A percentile compares a stretch with the other conserved stretches of the same genome.
Conservation (phyloP, 805 yeast genomes). For the Wickerhamiella parazyma region DNA sequence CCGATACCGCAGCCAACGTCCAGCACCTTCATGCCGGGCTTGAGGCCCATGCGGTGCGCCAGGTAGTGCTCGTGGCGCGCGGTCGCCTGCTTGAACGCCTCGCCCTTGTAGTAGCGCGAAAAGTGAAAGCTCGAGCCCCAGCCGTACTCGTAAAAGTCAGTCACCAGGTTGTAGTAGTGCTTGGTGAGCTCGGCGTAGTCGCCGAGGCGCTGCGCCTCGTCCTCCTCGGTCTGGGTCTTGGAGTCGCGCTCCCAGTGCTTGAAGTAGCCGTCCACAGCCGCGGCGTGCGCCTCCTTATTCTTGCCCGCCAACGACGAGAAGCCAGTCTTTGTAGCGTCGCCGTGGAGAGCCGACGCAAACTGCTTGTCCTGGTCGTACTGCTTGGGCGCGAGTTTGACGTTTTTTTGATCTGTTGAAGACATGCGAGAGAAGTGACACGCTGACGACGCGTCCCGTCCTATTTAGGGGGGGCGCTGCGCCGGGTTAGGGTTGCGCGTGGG, state of each 20-base stretch:
- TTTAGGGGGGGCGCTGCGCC: no score
- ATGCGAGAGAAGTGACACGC: background rate
- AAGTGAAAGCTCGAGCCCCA: slow-evolving; percentile 99
- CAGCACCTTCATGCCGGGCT: slow-evolving; percentile 70
- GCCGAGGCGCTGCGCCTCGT: slow-evolving; percentile 41
- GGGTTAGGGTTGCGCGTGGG: no score
- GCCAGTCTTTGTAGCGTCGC: slow-evolving; percentile 59
- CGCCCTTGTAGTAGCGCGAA: slow-evolving; percentile 86
- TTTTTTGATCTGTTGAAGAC: slow-evolving; percentile 9
- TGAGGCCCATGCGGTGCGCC: slow-evolving; percentile 72
- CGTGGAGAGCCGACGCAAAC: slow-evolving; percentile 79
- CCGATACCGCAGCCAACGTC: slow-evolving; percentile 99
- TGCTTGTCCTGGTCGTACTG: slow-evolving; percentile 46
- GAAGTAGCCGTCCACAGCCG: slow-evolving; percentile 81
- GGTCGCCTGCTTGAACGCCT: slow-evolving; percentile 82
- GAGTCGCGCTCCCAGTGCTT: slow-evolving; percentile 87
- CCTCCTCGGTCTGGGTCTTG: slow-evolving; percentile 50
- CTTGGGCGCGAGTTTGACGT: slow-evolving; percentile 37
- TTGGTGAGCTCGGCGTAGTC: slow-evolving; percentile 87
- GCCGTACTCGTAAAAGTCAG: slow-evolving; percentile 97
- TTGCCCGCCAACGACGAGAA: slow-evolving; percentile 64
- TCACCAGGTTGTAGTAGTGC: slow-evolving; percentile 91
- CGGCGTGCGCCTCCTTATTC: slow-evolving; percentile 63
- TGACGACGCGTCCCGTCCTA: background rate
- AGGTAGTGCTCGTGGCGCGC: slow-evolving; percentile 92